phyloP scores from a whole-genome alignment of 495 filamentous ascomycete species.

The Daldinia decipiens region DNA sequence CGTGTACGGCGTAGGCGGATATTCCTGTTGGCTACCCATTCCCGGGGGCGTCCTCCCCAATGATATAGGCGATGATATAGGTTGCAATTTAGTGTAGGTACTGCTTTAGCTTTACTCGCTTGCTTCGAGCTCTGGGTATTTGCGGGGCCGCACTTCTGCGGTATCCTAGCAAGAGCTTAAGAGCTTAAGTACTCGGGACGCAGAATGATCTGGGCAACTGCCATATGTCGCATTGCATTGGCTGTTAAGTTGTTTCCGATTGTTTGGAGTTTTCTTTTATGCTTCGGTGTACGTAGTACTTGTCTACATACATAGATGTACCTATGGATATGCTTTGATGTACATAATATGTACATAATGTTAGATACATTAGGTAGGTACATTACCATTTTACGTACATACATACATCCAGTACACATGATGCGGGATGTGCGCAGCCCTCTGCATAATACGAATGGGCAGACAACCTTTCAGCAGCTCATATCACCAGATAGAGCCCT shows the following conservation, averaged over 20 bases:
- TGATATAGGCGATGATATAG: not conserved
- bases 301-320: not conserved
- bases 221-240: constrained; percentile 38
- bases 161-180: constrained; percentile 6
- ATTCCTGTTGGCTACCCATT: constrained; percentile 33
- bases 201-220: constrained; percentile 26
- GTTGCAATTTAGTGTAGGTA: not conserved
- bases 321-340: no score
- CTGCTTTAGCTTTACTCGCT: not conserved
- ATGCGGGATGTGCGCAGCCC: not conserved
- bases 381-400: not conserved
- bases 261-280: constrained; percentile 13
- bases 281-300: constrained; percentile 24
- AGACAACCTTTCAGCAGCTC: constrained; percentile 11
- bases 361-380: constrained; percentile 4
- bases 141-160: constrained; percentile 16
- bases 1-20: constrained; percentile 32
- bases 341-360: not conserved
- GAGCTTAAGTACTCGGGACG: constrained; percentile 13
- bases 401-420: not conserved
- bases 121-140: constrained; percentile 16
- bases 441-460: constrained; percentile 12
- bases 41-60: constrained; percentile 14
- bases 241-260: constrained; percentile 29
- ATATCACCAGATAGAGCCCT: constrained; percentile 8